Base-by-base conservation (phyloP, 192 early-diverging fungal genomes). In the Podila clonocystis region DNA sequence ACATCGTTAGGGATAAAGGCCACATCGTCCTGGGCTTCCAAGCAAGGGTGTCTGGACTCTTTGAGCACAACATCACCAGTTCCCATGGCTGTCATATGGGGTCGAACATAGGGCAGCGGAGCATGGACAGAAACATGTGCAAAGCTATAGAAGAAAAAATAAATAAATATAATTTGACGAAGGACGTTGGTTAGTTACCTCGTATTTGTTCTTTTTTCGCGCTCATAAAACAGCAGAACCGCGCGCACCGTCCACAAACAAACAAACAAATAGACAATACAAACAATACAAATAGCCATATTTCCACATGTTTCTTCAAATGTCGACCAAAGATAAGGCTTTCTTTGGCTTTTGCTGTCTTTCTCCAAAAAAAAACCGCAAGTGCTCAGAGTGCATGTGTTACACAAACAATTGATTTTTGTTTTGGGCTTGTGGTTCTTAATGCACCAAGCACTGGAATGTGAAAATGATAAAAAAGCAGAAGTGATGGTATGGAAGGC, bases 1-100 rank as follows among this genome's bases (percentile, higher is more conserved):
- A 95, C 95, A 80, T 98, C 95, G 75, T 99, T 99, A 28, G 95
- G 94, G 85, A 99, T 99, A 82, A 98, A 97, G 8, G 91, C 88
- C 38, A 97, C 93, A 67, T 91, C 92, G 52, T 96, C 94, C 73
- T 98, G 97, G 11, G 93, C 91, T 73, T 99, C 98, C 38, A 99
- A 68, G 73, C 96, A 97, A 19, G 98, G 97, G 76, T 99, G 98
- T 62, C 98, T 88, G 1, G 94, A 87, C 8, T 84, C 89, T 33
- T 83, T 80, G 66, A 99, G 83, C 7, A 84, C 30, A n/a, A 98
- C 77, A 55, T 91, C 85, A 31, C 93, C 94, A 59, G 87, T 82
- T 19, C 89, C 87, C 87, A 85, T 84, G 9, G 86, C 65, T 19
- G 70, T 69, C 50, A 97, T 73, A n/a, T 73, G 87, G 11, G 98